Evolutionary conservation across 495 filamentous ascomycete species (phyloP), one percentile per base, ranked within the genome.

Genomic region (Penicillium riverlandense): DNA sequence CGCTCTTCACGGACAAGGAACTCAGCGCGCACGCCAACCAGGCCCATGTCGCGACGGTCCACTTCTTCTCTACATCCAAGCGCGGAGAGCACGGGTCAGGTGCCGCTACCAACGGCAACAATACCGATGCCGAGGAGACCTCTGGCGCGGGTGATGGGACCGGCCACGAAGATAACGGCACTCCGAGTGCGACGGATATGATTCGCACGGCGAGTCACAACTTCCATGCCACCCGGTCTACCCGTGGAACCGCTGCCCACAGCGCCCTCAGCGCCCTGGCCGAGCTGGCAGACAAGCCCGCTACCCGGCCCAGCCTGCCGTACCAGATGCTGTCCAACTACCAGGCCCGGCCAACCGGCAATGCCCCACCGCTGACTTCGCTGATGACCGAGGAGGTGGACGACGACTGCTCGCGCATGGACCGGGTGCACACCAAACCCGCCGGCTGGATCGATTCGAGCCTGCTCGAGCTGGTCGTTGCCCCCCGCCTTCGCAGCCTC

Each of bases 1-100:
- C 88, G 45, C 79, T 97, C 16, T 96, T 97, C 56, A 95, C 88
- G 0, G 90, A 96, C 48, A 95, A 91, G 66, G 91, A 97, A 63
- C 79, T 96, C 10, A 75, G 78, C 28, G 73, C 86, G 63, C 81
- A 82, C 5, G 83, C 85, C 35, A 86, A 87, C 51, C 65, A 76
- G 27, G 84, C 88, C 0, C 82, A 84, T 36, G 57, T 87, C 14
- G 83, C 83, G 8, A 77, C 85, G 50, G 53, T 77, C 58, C 67
- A 78, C 70, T 61, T 70, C 69, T 68, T 73, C 59, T 67, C 62
- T 31, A 59, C 74, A 56, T 53, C 78, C 63, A 71, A 72, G 66
- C 54, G 76, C 66, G 52, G 67, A 33, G 67, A 70, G 35, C 66
- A 70, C 37, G 57, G 54, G 11, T 65, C 68, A 9, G 63, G 65